Conservation (phyloP, 1,284 basidiomycete genomes). For the Leucoagaricus sp. region DNA sequence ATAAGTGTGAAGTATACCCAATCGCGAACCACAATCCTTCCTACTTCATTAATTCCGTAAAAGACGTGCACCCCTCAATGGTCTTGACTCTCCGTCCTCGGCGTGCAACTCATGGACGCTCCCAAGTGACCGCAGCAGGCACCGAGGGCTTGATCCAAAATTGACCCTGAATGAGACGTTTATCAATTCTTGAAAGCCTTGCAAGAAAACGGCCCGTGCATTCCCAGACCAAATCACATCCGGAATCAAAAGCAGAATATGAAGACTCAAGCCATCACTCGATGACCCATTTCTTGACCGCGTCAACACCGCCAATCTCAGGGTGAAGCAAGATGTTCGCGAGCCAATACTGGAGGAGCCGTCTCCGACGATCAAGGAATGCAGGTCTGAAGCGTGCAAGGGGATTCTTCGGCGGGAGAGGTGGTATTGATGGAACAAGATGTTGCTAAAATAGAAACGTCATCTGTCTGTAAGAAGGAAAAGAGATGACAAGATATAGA, state of each 20-base stretch:
- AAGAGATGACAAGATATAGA: neutral
- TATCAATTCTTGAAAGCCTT: too few species aligned
- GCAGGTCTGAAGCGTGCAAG: conserved; percentile 66
- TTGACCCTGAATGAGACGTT: too few species aligned
- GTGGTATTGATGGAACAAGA: conserved; percentile 53
- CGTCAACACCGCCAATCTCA: conserved; percentile 64
- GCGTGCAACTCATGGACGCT: too few species aligned
- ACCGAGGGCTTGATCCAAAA: too few species aligned
- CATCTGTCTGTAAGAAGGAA: neutral
- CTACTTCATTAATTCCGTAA: too few species aligned
- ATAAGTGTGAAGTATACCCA: too few species aligned
- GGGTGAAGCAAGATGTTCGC: conserved; percentile 68
- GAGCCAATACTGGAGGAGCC: conserved; percentile 69
- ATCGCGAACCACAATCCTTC: too few species aligned
- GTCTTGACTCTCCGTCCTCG: too few species aligned
- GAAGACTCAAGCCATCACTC: too few species aligned
- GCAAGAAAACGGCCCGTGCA: neutral
- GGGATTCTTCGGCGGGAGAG: conserved; percentile 70
- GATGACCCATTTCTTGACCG: conserved; percentile 68
- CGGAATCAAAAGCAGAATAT: neutral
- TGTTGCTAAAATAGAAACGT: conserved; percentile 32
- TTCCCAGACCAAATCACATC: neutral
- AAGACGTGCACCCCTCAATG: too few species aligned
- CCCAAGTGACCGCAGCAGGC: too few species aligned
- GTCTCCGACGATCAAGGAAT: conserved; percentile 71